Conservation (phyloP, 2,329 filamentous ascomycete species). For the Aciculosporium take region DNA sequence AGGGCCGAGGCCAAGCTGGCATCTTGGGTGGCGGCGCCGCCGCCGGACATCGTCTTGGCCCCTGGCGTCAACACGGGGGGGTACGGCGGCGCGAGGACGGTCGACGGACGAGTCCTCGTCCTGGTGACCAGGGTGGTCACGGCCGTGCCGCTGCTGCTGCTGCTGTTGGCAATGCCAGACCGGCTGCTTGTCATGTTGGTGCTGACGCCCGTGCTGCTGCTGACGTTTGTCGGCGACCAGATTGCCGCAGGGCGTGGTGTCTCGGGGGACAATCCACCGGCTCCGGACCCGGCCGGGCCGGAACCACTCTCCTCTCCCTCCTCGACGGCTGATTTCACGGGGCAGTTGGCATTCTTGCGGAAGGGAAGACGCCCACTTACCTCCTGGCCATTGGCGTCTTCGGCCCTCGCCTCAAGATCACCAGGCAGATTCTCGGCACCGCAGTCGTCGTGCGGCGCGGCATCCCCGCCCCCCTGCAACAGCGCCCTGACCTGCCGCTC, state of each 20-base stretch:
- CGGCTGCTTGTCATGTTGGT: too few species aligned
- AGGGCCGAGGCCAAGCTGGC: not conserved
- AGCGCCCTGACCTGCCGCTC: constrained; percentile 15
- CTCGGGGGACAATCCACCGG: not conserved
- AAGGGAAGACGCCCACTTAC: constrained; percentile 14
- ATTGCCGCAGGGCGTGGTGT: too few species aligned
- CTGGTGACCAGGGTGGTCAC: constrained; percentile 12
- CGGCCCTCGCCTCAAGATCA: constrained; percentile 7
- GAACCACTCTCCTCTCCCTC: not conserved
- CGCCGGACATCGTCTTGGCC: too few species aligned
- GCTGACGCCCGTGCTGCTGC: too few species aligned
- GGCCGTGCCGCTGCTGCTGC: constrained; percentile 7
- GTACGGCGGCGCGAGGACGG: constrained; percentile 8
- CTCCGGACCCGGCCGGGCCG: not conserved
- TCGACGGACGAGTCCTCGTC: constrained; percentile 7
- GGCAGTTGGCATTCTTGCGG: constrained; percentile 15
- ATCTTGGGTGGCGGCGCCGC: not conserved
- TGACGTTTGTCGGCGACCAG: too few species aligned
- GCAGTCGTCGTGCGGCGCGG: constrained; percentile 5
- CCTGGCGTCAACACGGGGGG: too few species aligned
- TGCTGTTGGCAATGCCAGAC: too few species aligned
- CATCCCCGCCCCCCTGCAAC: constrained; percentile 7
- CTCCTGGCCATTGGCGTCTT: constrained; percentile 8
- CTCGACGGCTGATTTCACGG: constrained; percentile 9
- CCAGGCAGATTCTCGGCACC: constrained; percentile 8